Evolutionary conservation across 441 rosid genomes (phyloP), one percentile per base, ranked within the genome.

Genomic region (Aquilaria agallochum): DNA sequence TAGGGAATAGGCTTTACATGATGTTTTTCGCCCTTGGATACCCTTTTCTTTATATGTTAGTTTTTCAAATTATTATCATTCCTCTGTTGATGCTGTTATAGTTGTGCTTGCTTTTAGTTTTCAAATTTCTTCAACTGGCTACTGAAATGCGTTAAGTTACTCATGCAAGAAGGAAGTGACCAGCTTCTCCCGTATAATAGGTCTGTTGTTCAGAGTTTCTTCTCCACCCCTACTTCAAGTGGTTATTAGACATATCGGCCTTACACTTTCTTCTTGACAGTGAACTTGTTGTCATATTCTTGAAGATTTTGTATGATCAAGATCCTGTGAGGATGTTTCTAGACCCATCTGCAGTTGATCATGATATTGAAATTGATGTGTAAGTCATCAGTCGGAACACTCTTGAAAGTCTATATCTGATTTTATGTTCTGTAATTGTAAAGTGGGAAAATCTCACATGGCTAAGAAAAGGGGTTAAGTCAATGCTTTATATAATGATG

Each of bases 71-170:
- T 45, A 55, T 47, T 56, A 55, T 20, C 53, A 36, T 55, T 13
- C 47, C 11, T 54, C 12, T 59, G 67, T 62, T 66, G 62, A 47
- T 40, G 52, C 66, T 72, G 63, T 74, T 47, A 62, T 48, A 44
- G 50, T 52, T 62, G 12, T 53, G 14, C 62, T 56, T 56, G 45
- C 50, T 73, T 68, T 72, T 89, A 93, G 97, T 93, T 86, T 71
- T 82, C 95, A 68, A 93, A 90, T 76, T 93, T 93, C 84, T 93
- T 90, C 76, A 88, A 76, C 74, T 93, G 98, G 97, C 89, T 93
- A 59, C 85, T 88, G 71, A 90, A 84, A 74, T 88, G 95, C 74
- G 85, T 93, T 79, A 93, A 94, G 78, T 77, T 81, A 67, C 86
- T 90, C 50, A 90, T 87, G 95, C 90, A 85, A 80, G 95, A 90